These are phyloP conservation scores for Euphorbia corollata DNA, from an alignment of 441 rosid genomes.

Conservation along the genomic window DNA sequence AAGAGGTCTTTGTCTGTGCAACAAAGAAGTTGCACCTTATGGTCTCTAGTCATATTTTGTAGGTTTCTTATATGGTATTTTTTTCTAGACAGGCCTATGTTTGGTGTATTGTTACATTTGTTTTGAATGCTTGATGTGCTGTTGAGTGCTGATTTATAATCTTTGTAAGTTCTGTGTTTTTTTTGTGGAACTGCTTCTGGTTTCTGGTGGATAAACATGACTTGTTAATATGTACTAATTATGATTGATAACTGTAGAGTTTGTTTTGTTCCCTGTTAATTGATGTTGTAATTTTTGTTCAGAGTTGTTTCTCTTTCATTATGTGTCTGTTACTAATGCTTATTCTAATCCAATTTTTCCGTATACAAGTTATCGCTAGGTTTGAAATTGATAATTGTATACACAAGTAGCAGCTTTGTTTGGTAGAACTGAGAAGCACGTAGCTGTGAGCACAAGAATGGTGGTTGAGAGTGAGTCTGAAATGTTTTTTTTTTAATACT, in stretches of 20 bases:
- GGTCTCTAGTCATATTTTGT: not conserved
- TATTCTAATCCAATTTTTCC: not conserved
- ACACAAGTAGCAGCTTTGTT: slow-evolving; percentile 5
- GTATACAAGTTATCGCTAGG: not conserved
- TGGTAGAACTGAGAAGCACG: not conserved
- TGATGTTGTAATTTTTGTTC: not conserved
- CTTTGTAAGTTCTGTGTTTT: not conserved
- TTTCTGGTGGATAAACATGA: not conserved
- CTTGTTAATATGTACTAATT: not conserved
- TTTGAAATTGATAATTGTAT: slow-evolving; percentile 4
- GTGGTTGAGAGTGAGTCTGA: not conserved
- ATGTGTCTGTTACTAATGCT: not conserved
- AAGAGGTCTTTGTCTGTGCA: not conserved
- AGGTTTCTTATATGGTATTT: not conserved
- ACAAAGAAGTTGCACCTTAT: not conserved
- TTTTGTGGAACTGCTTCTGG: not conserved
- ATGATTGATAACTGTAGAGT: not conserved
- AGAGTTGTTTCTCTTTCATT: not conserved
- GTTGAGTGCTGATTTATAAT: not conserved
- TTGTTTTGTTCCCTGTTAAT: not conserved
- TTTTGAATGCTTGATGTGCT: not conserved
- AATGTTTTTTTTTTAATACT: not conserved
- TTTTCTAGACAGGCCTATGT: not conserved
- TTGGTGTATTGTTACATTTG: not conserved
- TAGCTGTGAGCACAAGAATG: not conserved